phyloP scores from a whole-genome alignment of 202 grass and related monocot species.

The Zizania palustris region DNA sequence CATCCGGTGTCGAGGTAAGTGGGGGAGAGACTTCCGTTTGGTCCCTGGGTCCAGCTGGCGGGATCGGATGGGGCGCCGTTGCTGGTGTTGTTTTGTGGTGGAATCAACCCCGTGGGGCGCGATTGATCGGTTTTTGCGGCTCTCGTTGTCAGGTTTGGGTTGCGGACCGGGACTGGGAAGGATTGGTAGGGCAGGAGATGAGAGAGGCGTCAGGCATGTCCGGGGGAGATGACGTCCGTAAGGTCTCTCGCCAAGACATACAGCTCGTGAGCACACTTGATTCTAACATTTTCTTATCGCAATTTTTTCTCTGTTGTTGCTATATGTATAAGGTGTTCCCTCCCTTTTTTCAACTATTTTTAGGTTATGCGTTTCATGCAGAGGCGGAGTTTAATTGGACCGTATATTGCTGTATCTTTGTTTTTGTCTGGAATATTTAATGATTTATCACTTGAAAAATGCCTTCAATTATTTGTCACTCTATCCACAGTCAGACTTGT shows the following conservation, averaged over 20 bases:
- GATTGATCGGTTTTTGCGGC: conserved; percentile 4
- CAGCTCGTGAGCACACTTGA: conserved; percentile 66
- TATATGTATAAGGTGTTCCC: background rate
- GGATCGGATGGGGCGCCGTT: conserved; percentile 19
- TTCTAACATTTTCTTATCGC: background rate
- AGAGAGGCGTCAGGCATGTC: conserved; percentile 50
- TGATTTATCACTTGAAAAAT: background rate
- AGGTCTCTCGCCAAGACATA: conserved; percentile 97
- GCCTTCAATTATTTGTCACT: no score
- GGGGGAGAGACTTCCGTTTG: background rate
- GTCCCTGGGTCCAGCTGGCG: conserved; percentile 3
- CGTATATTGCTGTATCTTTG: background rate
- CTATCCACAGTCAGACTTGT: background rate
- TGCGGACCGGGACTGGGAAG: background rate
- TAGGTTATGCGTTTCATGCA: background rate
- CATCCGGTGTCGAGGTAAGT: background rate
- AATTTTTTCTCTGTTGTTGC: background rate
- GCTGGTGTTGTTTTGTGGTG: background rate
- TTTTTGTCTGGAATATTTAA: background rate
- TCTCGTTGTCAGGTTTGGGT: background rate
- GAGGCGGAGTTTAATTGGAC: background rate
- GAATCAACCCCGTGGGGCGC: background rate
- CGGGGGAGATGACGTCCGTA: conserved; percentile 70
- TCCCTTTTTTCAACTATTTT: rapidly evolving
- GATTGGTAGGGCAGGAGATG: conserved; percentile 23